Percentiles rank a stretch among this genome's conserved stretches.
Conservation (phyloP, 371 early-diverging fungal species). For the Parasitella parasitica region DNA sequence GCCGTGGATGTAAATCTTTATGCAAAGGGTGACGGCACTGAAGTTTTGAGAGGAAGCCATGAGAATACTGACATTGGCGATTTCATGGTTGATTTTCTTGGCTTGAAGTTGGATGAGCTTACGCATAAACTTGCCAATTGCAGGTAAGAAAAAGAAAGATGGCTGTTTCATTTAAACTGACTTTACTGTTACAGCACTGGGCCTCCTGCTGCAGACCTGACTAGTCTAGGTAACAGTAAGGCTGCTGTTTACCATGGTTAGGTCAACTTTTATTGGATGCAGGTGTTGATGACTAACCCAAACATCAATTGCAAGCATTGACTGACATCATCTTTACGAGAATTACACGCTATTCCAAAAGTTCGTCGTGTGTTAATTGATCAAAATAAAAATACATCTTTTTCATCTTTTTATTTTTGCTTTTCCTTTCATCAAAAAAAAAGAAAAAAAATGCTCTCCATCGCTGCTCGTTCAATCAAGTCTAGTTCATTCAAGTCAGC, state of each 20-base stretch:
- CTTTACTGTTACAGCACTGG: not conserved
- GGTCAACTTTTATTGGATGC: conserved; percentile 1
- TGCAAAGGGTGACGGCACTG: conserved; percentile 60
- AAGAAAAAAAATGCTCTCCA: conserved; percentile 47
- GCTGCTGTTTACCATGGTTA: conserved; percentile 11
- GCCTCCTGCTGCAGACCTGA: not conserved
- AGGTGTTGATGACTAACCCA: conserved; percentile 2
- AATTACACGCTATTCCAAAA: not conserved
- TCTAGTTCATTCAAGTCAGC: conserved; percentile 30
- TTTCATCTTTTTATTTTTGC: conserved; percentile 1
- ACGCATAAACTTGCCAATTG: conserved; percentile 45
- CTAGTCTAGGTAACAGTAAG: not conserved
- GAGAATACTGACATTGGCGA: conserved; percentile 90
- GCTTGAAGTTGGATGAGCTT: conserved; percentile 59
- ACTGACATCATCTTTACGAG: conserved; percentile 10
- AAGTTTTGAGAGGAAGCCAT: conserved; percentile 61
- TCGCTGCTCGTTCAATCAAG: conserved; percentile 48
- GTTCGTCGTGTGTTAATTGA: conserved; percentile 5
- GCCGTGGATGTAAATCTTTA: conserved; percentile 93
- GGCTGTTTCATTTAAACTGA: not conserved
- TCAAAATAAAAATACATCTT: conserved; percentile 1
- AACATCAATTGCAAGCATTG: too few relatives aligned
- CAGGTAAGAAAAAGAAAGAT: not conserved
- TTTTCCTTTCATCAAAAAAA: too few relatives aligned
- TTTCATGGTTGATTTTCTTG: conserved; percentile 65